Base-by-base conservation (phyloP, 176 grass and related monocot species). In the Lolium multiflorum region DNA sequence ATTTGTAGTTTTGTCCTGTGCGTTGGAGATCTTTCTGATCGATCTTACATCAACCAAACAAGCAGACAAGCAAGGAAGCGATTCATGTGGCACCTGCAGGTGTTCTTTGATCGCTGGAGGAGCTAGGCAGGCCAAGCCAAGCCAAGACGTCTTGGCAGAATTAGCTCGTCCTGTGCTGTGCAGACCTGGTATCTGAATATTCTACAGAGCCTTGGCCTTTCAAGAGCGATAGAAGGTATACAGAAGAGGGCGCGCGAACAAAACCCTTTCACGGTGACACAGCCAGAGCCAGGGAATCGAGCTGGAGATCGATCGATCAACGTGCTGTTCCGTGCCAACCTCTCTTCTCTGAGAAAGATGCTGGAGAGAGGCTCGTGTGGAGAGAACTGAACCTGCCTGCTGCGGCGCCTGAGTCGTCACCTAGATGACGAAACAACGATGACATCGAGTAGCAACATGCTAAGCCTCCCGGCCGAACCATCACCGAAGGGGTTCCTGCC, bases 401-500 rank as follows among this genome's bases (percentile, higher is more conserved):
- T 71, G 22, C 24, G 77, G 26, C 51, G 66, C 14, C 14, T 14
- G n/a, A 5, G 21, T 81, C 59, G 79, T 82, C 78, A 31, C 14
- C 38, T 14, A 22, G 58, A 52, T 21, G 52, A 56, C 21, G 65
- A 64, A 17, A 64, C 28, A 54, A 13, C 63, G 25, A 31, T 56
- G 56, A 8, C 46, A 11, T 18, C 4, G 47, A 43, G 17, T 37
- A 6, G 12, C 8, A 4, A 4, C 48, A 13, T 56, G 17, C 9
- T 24, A 26, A 56, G 73, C 43, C 6, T 16, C 54, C 7, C 35
- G 5, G 71, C 71, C 71, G 44, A 21, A 67, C 84, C 84, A 38
- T 43, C 69, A 39, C 69, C 83, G 26, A 70, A 89, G 55, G 83
- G n/a, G 50, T 50, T 70, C 83, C 41, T 12, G 83, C 83, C 83